A percentile compares a stretch with the other conserved stretches of the same genome.
These are phyloP conservation scores for Eucalyptus shirleyi DNA, from an alignment of 345 rosid genomes.

Conservation along the genomic window DNA sequence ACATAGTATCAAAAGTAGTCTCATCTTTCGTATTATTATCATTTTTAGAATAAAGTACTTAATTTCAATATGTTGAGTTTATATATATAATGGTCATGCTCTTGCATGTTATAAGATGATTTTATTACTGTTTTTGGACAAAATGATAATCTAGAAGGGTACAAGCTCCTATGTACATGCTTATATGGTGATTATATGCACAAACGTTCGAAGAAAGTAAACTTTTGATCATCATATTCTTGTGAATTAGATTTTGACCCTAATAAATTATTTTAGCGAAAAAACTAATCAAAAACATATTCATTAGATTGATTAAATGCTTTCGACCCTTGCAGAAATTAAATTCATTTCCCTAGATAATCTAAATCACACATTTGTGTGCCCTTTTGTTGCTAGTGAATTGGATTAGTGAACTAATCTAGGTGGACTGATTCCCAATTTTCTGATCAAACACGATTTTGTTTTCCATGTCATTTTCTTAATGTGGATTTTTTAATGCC, in stretches of 20 bases:
- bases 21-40: no score
- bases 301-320: neutral
- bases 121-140: neutral
- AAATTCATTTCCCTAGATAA: neutral
- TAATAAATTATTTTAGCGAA: no score
- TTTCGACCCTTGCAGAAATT: accelerated
- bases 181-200: neutral
- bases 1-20: neutral
- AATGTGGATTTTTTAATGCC: no score
- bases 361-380: neutral
- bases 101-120: neutral
- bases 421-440: neutral
- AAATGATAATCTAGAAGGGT: neutral
- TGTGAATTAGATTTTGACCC: neutral
- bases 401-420: neutral
- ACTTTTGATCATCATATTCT: neutral
- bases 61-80: no score
- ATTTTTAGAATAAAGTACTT: no score
- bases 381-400: neutral
- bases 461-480: no score
- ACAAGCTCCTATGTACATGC: accelerated
- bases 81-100: no score
- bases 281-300: no score
- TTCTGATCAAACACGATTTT: no score
- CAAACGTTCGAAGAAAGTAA: neutral